Evolutionary conservation across 495 filamentous ascomycete genomes (phyloP).

Genomic region (Melanomma pulvis-pyrius): DNA sequence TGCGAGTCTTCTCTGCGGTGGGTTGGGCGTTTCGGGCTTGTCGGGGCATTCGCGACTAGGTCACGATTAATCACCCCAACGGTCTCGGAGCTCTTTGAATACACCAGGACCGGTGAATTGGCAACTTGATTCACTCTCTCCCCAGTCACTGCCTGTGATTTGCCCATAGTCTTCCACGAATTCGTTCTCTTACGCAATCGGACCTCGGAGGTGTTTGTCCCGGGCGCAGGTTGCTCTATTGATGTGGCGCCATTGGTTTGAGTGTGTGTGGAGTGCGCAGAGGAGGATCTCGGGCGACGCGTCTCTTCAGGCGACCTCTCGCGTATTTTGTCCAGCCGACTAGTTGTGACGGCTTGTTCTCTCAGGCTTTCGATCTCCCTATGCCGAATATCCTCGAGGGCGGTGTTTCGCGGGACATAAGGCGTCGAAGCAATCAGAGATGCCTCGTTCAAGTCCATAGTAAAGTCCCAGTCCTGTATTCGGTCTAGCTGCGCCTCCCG

Average conservation of each 20-base stretch:
- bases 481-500: constrained; percentile 51
- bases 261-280: constrained; percentile 31
- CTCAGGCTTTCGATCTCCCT: constrained; percentile 63
- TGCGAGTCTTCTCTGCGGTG: constrained; percentile 60
- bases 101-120: constrained; percentile 60
- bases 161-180: constrained; percentile 33
- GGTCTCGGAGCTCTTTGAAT: constrained; percentile 45
- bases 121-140: constrained; percentile 50
- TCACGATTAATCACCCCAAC: constrained; percentile 34
- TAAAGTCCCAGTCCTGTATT: constrained; percentile 58
- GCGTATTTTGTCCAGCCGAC: constrained; percentile 59
- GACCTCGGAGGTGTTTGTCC: not conserved
- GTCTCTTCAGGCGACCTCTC: constrained; percentile 54
- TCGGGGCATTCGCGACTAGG: constrained; percentile 36
- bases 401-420: constrained; percentile 51
- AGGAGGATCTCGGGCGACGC: constrained; percentile 41
- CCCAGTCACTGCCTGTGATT: constrained; percentile 35
- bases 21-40: constrained; percentile 30
- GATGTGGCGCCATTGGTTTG: not conserved
- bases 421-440: constrained; percentile 68
- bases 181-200: constrained; percentile 36
- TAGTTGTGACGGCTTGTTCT: constrained; percentile 61
- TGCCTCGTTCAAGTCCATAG: constrained; percentile 65
- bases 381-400: constrained; percentile 59
- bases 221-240: constrained; percentile 9